Evolutionary conservation across 257 asterid genomes (phyloP).

Genomic region (Rehmannia glutinosa): DNA sequence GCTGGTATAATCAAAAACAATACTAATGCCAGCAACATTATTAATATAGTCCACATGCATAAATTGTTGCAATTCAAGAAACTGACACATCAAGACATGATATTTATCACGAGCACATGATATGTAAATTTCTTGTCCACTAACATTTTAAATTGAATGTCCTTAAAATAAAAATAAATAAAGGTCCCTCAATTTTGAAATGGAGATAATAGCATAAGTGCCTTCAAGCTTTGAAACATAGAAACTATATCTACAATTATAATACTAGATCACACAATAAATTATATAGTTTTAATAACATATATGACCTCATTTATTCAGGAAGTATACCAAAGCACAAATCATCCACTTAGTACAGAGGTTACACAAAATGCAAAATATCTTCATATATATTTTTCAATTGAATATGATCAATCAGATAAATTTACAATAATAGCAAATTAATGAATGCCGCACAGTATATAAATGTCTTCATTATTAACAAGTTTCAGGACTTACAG

Average conservation of each 20-base stretch:
- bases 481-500: conserved; percentile 41
- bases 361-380: not conserved
- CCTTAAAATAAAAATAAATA: no score
- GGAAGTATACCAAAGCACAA: not conserved
- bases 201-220: not conserved
- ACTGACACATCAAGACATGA: not conserved
- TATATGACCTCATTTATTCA: not conserved
- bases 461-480: not conserved
- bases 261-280: not conserved
- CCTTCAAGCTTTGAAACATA: not conserved
- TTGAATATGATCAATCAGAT: not conserved
- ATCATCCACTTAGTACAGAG: not conserved
- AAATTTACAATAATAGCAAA: not conserved
- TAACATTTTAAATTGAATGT: not conserved
- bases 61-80: not conserved
- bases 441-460: not conserved
- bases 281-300: not conserved
- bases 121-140: not conserved
- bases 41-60: not conserved
- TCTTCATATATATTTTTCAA: not conserved
- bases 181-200: not conserved
- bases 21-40: not conserved
- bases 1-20: not conserved
- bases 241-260: not conserved
- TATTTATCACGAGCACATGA: not conserved